These are phyloP conservation scores for Chalciporus sphaerocephalus DNA, from an alignment of 768 basidiomycete species.

Conservation along the genomic window DNA sequence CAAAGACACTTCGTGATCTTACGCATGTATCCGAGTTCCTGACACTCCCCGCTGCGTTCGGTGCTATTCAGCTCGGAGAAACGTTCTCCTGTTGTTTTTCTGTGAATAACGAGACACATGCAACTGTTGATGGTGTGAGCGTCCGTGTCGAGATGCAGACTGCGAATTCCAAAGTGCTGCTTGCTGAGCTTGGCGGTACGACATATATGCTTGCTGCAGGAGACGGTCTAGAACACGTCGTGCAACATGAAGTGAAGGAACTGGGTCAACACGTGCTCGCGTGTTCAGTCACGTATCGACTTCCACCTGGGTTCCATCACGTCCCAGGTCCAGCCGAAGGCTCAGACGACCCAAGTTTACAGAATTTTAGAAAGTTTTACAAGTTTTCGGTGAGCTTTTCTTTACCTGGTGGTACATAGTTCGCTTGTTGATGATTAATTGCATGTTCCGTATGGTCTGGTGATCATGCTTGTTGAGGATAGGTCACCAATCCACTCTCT, in stretches of 20 bases:
- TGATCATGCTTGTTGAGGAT: background rate
- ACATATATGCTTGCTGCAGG: conserved; percentile 47
- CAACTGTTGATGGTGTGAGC: conserved; percentile 57
- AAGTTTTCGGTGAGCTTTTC: conserved; percentile 72
- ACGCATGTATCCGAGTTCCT: conserved; percentile 75
- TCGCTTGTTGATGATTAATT: background rate
- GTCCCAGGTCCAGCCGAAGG: conserved; percentile 48
- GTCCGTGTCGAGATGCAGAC: conserved; percentile 87
- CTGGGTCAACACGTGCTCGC: conserved; percentile 86
- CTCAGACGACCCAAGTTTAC: conserved; percentile 49
- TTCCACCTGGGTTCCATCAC: conserved; percentile 54
- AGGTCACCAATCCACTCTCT: conserved; percentile 93
- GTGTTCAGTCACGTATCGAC: conserved; percentile 79
- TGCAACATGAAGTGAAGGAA: conserved; percentile 90
- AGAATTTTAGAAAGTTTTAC: conserved; percentile 85
- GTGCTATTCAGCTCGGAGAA: conserved; percentile 84
- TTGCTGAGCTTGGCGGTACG: conserved; percentile 61
- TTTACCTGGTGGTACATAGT: background rate
- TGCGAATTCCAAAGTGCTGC: conserved; percentile 54
- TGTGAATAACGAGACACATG: conserved; percentile 72
- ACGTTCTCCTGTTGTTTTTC: conserved; percentile 80
- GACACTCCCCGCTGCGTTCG: conserved; percentile 78
- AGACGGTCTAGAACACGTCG: conserved; percentile 61
- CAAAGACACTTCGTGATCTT: conserved; percentile 80
- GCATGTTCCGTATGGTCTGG: background rate